phyloP scores from a whole-genome alignment of 1,284 basidiomycete species.

The Papiliotrema laurentii region DNA sequence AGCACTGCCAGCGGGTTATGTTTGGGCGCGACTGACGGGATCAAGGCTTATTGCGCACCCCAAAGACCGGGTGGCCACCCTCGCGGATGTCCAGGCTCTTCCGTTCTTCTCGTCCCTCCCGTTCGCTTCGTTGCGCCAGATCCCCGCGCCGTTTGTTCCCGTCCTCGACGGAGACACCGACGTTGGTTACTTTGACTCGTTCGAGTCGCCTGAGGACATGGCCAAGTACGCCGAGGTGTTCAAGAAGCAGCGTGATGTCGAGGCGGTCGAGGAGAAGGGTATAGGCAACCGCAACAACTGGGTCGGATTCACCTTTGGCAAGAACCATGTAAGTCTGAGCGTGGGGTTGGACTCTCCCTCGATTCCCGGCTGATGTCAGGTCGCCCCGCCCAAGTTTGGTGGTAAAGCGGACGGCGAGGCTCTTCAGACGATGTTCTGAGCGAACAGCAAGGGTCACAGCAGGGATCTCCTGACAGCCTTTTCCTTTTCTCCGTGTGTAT shows the following conservation, averaged over 20 bases:
- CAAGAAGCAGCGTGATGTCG: conserved; percentile 95
- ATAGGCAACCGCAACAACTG: conserved; percentile 53
- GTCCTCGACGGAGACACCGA: conserved; percentile 92
- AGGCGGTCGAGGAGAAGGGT: conserved; percentile 82
- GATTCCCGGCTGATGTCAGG: not conserved
- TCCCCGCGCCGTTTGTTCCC: conserved; percentile 90
- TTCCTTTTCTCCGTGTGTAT: not conserved
- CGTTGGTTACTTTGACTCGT: conserved; percentile 98
- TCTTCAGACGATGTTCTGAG: conserved; percentile 48
- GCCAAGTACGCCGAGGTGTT: conserved; percentile 97
- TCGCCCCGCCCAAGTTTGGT: conserved; percentile 2
- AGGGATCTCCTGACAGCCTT: not conserved
- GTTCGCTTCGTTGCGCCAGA: conserved; percentile 73
- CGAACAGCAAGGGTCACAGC: too few species aligned
- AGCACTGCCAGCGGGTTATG: not conserved
- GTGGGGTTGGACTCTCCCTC: not conserved
- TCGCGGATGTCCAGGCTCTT: conserved; percentile 69
- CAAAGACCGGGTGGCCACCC: conserved; percentile 68
- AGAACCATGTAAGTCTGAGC: conserved; percentile 53
- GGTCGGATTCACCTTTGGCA: conserved; percentile 94
- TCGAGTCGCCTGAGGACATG: conserved; percentile 89
- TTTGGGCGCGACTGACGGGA: not conserved
- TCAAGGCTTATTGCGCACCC: conserved; percentile 69
- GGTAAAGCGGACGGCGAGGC: conserved; percentile 45
- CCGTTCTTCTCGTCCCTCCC: conserved; percentile 76